phyloP scores from a whole-genome alignment of 306 rosid species.

The Medicago arabica region DNA sequence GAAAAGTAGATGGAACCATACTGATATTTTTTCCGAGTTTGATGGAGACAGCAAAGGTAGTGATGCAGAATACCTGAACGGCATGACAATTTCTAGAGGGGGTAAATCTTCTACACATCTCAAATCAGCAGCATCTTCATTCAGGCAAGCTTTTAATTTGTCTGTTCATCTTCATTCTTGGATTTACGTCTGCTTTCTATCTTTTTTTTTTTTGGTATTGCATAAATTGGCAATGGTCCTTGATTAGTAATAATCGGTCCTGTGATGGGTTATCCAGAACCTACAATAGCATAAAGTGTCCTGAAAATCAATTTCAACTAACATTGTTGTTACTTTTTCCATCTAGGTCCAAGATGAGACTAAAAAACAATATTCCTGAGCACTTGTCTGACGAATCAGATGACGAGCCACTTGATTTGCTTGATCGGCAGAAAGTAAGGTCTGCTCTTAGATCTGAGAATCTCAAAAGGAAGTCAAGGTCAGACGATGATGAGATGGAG shows the following conservation, averaged over 20 bases:
- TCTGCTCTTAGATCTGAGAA: conserved; percentile 67
- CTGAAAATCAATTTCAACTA: conserved; percentile 1
- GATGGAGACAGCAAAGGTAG: conserved; percentile 64
- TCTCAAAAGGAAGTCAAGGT: conserved; percentile 64
- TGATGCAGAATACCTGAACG: conserved; percentile 55
- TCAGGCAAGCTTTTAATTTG: conserved; percentile 54
- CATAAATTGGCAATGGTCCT: neutral
- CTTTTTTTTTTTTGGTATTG: neutral
- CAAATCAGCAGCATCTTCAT: conserved; percentile 73
- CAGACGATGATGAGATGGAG: conserved; percentile 67
- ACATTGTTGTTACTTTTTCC: conserved; percentile 22
- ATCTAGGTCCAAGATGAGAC: conserved; percentile 60
- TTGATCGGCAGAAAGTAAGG: conserved; percentile 77
- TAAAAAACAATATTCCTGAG: conserved; percentile 60
- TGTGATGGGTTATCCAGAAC: neutral
- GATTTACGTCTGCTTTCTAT: conserved; percentile 5
- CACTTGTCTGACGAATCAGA: conserved; percentile 72
- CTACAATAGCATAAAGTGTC: neutral
- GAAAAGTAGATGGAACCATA: conserved; percentile 85
- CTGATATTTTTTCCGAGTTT: conserved; percentile 74
- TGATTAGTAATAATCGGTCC: neutral
- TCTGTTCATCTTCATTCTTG: conserved; percentile 26
- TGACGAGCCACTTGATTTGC: conserved; percentile 92
- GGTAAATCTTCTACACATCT: conserved; percentile 51
- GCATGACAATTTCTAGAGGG: conserved; percentile 47